phyloP scores from a whole-genome alignment of 345 rosid species.

The Brassica incana region DNA sequence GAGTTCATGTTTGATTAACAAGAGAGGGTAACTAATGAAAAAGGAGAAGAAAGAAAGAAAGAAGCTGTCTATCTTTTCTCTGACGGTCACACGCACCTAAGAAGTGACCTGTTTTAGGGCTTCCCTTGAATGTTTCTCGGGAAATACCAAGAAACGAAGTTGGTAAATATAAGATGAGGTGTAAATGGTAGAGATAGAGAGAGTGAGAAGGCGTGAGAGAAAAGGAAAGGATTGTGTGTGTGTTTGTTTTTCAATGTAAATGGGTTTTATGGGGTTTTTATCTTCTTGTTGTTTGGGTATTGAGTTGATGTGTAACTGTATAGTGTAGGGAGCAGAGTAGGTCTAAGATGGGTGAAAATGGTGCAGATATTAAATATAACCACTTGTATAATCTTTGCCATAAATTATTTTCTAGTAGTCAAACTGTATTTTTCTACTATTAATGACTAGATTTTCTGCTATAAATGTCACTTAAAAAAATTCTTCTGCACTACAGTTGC shows the following conservation, averaged over 20 bases:
- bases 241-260: conserved; percentile 24
- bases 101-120: conserved; percentile 35
- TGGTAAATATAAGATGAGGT: conserved; percentile 35
- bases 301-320: conserved; percentile 7
- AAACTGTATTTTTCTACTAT: conserved; percentile 11
- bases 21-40: background rate
- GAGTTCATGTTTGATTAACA: conserved; percentile 44
- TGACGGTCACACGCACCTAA: conserved; percentile 26
- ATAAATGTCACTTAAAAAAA: conserved; percentile 5
- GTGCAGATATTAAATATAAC: conserved; percentile 38
- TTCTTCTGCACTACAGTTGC: background rate
- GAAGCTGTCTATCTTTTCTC: conserved; percentile 16
- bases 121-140: conserved; percentile 32
- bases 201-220: conserved; percentile 38
- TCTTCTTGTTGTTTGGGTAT: conserved; percentile 27
- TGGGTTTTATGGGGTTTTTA: conserved; percentile 13
- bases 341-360: conserved; percentile 21
- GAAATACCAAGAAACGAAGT: conserved; percentile 36
- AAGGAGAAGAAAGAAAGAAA: background rate
- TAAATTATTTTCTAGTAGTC: conserved; percentile 30
- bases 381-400: conserved; percentile 36
- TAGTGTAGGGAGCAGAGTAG: conserved; percentile 36
- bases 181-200: conserved; percentile 28
- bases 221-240: conserved; percentile 37
- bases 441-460: conserved; percentile 1